A percentile compares a stretch with the other conserved stretches of the same genome.
Conservation (phyloP, 176 grass and related monocot genomes). For the Hordeum vulgare region MorexV3_pseudomolecules_assembly NC_058518.1:324994421-324994920, state of each 20-base stretch:
- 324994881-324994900: neutral
- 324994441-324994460: neutral
- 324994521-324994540: no score
- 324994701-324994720: neutral
- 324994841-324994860: neutral
- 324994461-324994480: neutral
- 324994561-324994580: neutral
- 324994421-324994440: neutral
- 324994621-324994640: neutral
- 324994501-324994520: neutral
- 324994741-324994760: neutral
- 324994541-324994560: no score
- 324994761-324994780: neutral
- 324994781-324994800: neutral
- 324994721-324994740: neutral
- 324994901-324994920: neutral
- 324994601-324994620: neutral
- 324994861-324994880: neutral
- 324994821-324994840: neutral
- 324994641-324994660: constrained; percentile 8
- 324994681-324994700: neutral
- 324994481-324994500: neutral
- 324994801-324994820: neutral
- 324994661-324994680: neutral
- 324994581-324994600: neutral